phyloP scores from a whole-genome alignment of 2,329 filamentous ascomycete species.

The Aspergillus texensis region DNA sequence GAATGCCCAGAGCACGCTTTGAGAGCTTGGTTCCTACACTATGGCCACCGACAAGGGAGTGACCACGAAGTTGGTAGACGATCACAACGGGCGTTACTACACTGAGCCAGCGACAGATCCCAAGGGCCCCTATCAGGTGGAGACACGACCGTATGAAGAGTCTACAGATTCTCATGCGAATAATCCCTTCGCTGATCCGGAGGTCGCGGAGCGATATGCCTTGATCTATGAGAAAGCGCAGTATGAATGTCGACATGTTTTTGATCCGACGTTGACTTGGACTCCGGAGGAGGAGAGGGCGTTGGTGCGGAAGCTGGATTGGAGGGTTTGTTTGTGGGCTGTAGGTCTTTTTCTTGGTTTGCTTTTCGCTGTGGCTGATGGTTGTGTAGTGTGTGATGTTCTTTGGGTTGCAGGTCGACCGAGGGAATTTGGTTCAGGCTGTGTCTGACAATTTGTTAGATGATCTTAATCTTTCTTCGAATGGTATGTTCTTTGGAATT shows the following conservation, averaged over 20 bases:
- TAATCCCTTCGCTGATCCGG: slow-evolving; percentile 54
- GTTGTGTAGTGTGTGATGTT: slow-evolving; percentile 55
- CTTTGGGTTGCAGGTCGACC: slow-evolving; percentile 61
- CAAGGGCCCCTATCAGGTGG: neutral
- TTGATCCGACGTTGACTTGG: slow-evolving; percentile 43
- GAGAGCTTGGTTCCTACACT: too few species aligned
- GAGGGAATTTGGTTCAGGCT: slow-evolving; percentile 61
- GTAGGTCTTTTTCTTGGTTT: slow-evolving; percentile 19
- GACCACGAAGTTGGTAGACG: neutral
- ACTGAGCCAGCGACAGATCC: neutral
- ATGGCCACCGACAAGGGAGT: neutral
- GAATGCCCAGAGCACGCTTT: neutral
- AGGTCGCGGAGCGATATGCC: slow-evolving; percentile 57
- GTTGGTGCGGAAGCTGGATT: slow-evolving; percentile 29
- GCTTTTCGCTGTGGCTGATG: neutral
- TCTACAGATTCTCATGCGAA: neutral
- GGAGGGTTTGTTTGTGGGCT: slow-evolving; percentile 28
- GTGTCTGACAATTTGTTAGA: slow-evolving; percentile 60
- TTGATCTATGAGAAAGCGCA: slow-evolving; percentile 57
- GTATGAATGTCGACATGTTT: slow-evolving; percentile 50
- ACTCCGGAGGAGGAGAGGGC: slow-evolving; percentile 36
- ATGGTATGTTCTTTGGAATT: slow-evolving; percentile 45
- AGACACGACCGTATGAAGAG: neutral
- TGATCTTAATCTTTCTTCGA: slow-evolving; percentile 35
- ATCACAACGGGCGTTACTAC: neutral